phyloP scores from a whole-genome alignment of 2,329 filamentous ascomycete species.

The Sporothrix protearum region DNA sequence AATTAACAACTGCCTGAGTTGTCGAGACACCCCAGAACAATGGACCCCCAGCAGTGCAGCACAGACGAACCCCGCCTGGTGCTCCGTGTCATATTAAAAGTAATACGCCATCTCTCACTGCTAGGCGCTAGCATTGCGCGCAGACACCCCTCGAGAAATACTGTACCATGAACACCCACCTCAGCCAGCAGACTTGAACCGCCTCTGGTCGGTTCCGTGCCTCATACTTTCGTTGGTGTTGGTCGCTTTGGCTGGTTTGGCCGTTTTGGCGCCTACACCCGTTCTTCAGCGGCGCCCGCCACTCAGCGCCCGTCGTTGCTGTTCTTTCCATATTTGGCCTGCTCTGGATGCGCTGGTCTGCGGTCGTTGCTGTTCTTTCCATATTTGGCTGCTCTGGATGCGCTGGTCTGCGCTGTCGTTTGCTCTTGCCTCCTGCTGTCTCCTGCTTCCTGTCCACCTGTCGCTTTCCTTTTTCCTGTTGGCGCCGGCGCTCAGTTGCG shows the following conservation, averaged over 20 bases:
- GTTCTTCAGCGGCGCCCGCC: conserved; percentile 12
- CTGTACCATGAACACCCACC: neutral
- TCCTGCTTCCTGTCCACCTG: neutral
- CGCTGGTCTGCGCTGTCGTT: neutral
- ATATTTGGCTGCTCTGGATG: neutral
- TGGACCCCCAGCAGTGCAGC: conserved; percentile 12
- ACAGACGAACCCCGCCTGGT: conserved; percentile 21
- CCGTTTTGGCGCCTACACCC: conserved; percentile 4
- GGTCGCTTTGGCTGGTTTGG: neutral
- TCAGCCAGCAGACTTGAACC: neutral
- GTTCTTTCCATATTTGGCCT: neutral
- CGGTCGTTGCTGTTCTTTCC: neutral
- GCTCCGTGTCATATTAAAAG: conserved; percentile 24
- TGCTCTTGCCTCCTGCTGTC: neutral
- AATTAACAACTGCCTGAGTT: neutral
- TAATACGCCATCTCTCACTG: conserved; percentile 17
- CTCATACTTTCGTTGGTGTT: neutral
- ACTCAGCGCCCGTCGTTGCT: conserved; percentile 8
- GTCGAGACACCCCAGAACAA: neutral
- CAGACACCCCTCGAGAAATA: neutral
- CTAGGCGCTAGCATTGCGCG: conserved; percentile 11
- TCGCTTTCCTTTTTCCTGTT: conserved; percentile 14
- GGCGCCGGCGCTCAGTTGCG: conserved; percentile 4
- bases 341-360: no score
- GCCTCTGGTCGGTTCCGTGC: neutral